Evolutionary conservation across 495 filamentous ascomycete species (phyloP).

Genomic region (Wilcoxina mikolae): DNA sequence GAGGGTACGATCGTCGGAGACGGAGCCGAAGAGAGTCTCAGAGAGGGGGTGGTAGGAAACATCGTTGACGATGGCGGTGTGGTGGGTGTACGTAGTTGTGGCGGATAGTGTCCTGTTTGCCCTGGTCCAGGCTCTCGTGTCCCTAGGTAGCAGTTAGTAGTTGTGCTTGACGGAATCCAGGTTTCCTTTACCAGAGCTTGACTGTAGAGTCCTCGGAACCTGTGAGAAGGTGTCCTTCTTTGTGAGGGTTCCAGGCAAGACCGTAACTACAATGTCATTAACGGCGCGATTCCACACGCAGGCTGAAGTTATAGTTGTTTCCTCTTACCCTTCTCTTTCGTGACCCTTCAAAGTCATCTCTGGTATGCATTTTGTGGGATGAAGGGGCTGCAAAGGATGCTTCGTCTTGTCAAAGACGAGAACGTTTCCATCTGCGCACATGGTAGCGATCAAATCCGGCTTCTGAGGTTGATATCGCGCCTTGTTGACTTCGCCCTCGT

Average conservation of each 20-base stretch:
- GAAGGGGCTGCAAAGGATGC: conserved; percentile 51
- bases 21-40: conserved; percentile 68
- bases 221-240: conserved; percentile 67
- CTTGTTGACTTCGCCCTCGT: conserved; percentile 96
- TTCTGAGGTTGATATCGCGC: conserved; percentile 96
- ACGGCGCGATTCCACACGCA: not conserved
- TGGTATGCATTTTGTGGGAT: conserved; percentile 49
- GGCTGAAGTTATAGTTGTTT: not conserved
- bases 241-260: conserved; percentile 78
- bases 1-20: conserved; percentile 87
- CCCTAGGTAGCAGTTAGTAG: conserved; percentile 38
- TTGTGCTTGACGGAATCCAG: not conserved
- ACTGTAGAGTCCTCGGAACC: conserved; percentile 86
- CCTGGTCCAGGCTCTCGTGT: conserved; percentile 55
- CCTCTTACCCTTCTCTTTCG: conserved; percentile 59
- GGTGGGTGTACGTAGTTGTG: conserved; percentile 64
- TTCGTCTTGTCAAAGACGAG: conserved; percentile 94
- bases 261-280: conserved; percentile 38
- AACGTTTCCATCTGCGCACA: conserved; percentile 73
- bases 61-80: conserved; percentile 84
- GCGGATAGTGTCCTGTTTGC: conserved; percentile 56
- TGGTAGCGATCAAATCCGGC: conserved; percentile 88
- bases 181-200: conserved; percentile 58
- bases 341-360: conserved; percentile 80
- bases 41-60: conserved; percentile 85